Evolutionary conservation across 1,284 basidiomycete species (phyloP).

Genomic region (Marasmius fiardii): DNA sequence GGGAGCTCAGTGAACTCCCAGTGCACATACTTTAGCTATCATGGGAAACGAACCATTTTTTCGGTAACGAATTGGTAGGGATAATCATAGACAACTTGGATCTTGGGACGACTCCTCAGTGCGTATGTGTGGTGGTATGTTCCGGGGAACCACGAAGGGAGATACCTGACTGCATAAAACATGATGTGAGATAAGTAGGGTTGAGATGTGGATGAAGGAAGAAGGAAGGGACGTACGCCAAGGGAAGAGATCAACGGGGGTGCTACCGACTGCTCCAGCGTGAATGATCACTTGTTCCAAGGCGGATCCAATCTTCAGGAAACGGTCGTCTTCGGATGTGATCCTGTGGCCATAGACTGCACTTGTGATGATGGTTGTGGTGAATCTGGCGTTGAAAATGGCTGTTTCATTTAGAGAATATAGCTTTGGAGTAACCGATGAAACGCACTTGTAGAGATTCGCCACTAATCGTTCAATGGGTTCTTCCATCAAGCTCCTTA

Average conservation of each 20-base stretch:
- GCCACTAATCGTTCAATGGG: not conserved
- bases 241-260: constrained; percentile 20
- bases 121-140: constrained; percentile 20
- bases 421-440: not conserved
- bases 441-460: not conserved
- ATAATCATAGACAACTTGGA: constrained; percentile 9
- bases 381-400: no score
- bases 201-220: not conserved
- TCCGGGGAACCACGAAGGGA: constrained; percentile 25
- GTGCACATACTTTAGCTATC: not conserved
- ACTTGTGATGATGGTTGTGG: constrained; percentile 20
- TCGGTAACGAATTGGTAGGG: constrained; percentile 12
- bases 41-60: constrained; percentile 16
- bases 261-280: constrained; percentile 19
- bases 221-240: constrained; percentile 10
- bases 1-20: no score
- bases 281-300: constrained; percentile 11
- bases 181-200: constrained; percentile 10
- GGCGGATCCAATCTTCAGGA: constrained; percentile 14
- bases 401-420: no score
- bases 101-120: not conserved
- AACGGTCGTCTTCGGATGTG: constrained; percentile 19
- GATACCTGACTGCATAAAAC: constrained; percentile 15
- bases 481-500: constrained; percentile 14
- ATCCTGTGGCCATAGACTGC: constrained; percentile 22